phyloP scores from a whole-genome alignment of 257 asterid genomes.

The Nemophila menziesii region DNA sequence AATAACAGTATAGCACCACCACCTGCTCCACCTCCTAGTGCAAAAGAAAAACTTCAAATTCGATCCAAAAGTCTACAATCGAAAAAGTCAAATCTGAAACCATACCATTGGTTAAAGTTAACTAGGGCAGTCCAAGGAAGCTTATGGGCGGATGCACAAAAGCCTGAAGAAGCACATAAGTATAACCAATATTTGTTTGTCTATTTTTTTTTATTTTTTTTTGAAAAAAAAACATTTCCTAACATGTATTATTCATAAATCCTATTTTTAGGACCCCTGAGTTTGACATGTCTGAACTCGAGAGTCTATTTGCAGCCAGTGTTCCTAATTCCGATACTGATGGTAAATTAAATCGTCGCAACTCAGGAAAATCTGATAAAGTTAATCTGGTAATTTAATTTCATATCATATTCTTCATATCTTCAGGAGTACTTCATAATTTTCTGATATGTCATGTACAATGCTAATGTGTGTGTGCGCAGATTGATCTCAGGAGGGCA shows the following conservation, averaged over 20 bases:
- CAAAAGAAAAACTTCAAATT: constrained; percentile 33
- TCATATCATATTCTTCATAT: background rate
- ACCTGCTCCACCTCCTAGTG: constrained; percentile 27
- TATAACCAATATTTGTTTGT: constrained; percentile 20
- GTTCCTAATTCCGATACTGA: constrained; percentile 28
- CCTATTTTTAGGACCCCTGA: constrained; percentile 55
- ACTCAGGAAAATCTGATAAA: constrained; percentile 55
- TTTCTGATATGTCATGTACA: constrained; percentile 1
- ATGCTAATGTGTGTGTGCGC: constrained; percentile 17
- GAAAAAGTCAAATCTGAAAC: constrained; percentile 49
- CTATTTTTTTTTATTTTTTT: constrained; percentile 1
- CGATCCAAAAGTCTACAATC: constrained; percentile 25
- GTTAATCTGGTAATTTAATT: constrained; percentile 51
- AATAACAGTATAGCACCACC: constrained; percentile 20
- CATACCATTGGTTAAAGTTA: constrained; percentile 83
- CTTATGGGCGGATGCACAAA: constrained; percentile 79
- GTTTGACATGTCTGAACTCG: constrained; percentile 73
- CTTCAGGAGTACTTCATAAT: background rate
- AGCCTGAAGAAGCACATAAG: constrained; percentile 67
- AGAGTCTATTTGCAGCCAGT: constrained; percentile 68
- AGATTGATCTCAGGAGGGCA: constrained; percentile 84
- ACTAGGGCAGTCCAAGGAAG: constrained; percentile 74
- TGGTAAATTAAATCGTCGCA: constrained; percentile 27
- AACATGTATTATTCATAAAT: constrained; percentile 7
- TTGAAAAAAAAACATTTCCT: constrained; percentile 6